Evolutionary conservation across 495 filamentous ascomycete species (phyloP).

Genomic region (Trichoderma erinaceum): DNA sequence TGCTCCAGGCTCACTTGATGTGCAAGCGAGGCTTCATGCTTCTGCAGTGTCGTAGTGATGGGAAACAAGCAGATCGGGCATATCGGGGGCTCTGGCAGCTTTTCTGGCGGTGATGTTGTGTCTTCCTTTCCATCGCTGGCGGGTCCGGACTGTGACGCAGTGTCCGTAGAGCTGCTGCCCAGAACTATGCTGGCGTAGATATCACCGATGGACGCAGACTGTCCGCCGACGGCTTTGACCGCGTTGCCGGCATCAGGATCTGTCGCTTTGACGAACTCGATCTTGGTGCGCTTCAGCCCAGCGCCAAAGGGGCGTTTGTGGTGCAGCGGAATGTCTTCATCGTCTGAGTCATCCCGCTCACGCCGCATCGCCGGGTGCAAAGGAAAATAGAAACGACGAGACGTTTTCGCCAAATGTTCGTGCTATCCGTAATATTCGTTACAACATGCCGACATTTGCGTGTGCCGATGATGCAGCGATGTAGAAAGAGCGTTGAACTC

Average conservation of each 20-base stretch:
- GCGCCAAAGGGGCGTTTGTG: constrained; percentile 73
- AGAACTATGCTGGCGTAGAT: constrained; percentile 70
- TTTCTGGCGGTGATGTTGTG: constrained; percentile 29
- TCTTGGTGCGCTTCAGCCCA: constrained; percentile 66
- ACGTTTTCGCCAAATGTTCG: neutral
- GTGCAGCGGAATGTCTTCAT: constrained; percentile 62
- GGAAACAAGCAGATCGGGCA: neutral
- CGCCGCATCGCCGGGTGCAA: constrained; percentile 3
- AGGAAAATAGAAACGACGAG: neutral
- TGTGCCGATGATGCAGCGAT: neutral
- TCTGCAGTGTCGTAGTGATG: constrained; percentile 20
- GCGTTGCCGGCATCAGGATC: constrained; percentile 41
- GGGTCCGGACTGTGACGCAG: constrained; percentile 14
- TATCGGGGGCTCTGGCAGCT: constrained; percentile 18
- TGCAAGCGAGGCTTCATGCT: constrained; percentile 67
- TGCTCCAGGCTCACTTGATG: constrained; percentile 78
- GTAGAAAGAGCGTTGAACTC: neutral
- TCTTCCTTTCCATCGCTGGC: constrained; percentile 27
- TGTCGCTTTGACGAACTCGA: constrained; percentile 74
- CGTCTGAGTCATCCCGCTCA: constrained; percentile 24
- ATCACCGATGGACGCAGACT: constrained; percentile 49
- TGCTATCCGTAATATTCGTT: neutral
- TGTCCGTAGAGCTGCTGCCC: constrained; percentile 22
- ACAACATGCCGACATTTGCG: neutral
- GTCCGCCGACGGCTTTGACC: constrained; percentile 24